These are phyloP conservation scores for Hymenoscyphus scutula DNA, from an alignment of 2,329 filamentous ascomycete species.

Conservation along the genomic window DNA sequence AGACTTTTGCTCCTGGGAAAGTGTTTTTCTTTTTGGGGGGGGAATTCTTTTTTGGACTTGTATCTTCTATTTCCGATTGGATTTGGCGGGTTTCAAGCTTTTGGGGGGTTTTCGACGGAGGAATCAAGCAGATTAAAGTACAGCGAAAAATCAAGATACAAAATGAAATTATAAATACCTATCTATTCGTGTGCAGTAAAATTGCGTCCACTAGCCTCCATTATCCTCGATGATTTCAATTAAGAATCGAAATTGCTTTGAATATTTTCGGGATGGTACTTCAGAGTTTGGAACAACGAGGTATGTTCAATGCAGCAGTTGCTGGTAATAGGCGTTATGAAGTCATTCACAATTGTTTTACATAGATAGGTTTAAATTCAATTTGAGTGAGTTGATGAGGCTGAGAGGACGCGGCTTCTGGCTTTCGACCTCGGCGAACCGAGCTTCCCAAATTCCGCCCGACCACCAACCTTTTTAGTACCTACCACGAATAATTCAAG, in stretches of 20 bases:
- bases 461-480: no score
- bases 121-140: conserved; percentile 3
- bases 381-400: background rate
- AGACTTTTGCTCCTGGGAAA: conserved; percentile 5
- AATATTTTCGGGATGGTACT: background rate
- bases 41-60: background rate
- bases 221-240: no score
- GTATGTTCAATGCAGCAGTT: no score
- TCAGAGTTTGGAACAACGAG: no score
- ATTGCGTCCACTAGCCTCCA: no score
- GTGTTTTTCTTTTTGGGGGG: conserved; percentile 1
- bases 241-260: no score
- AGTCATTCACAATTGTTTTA: no score
- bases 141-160: conserved; percentile 3
- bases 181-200: background rate
- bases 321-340: no score
- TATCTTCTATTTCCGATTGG: background rate
- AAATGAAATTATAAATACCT: background rate
- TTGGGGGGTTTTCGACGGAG: background rate
- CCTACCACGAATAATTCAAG: no score
- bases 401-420: background rate
- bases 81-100: background rate
- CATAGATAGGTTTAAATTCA: no score
- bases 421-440: conserved; percentile 12
- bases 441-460: conserved; percentile 13